A percentile compares a stretch with the other conserved stretches of the same genome.
Conservation (phyloP, 495 filamentous ascomycete species). For the Aspergillus homomorphus region DNA sequence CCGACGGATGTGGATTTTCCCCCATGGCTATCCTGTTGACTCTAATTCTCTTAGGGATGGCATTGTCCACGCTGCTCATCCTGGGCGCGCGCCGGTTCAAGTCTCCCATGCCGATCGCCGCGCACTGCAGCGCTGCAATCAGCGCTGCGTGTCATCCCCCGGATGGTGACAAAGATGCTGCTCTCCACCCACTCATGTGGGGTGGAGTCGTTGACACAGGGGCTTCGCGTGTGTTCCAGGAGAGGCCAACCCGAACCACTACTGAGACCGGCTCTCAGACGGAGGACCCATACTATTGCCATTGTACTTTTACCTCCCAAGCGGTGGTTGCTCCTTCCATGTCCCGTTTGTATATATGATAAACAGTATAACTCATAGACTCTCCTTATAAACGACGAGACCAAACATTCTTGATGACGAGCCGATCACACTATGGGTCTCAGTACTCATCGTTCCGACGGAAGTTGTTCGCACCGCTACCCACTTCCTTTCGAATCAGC, state of each 20-base stretch:
- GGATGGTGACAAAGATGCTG: neutral
- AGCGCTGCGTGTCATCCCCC: slow-evolving; percentile 22
- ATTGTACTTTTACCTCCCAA: slow-evolving; percentile 1
- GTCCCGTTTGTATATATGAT: neutral
- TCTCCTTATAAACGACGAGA: too few species aligned
- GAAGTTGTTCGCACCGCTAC: too few species aligned
- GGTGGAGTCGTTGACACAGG: slow-evolving; percentile 1
- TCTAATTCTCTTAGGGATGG: slow-evolving; percentile 13
- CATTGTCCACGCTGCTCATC: slow-evolving; percentile 11
- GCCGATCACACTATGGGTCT: too few species aligned
- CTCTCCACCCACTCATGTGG: slow-evolving; percentile 1
- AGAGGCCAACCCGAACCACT: too few species aligned
- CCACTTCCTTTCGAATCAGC: too few species aligned
- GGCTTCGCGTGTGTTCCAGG: too few species aligned
- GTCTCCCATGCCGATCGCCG: slow-evolving; percentile 27
- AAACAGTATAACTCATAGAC: too few species aligned
- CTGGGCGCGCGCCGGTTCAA: slow-evolving; percentile 19
- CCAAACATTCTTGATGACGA: too few species aligned
- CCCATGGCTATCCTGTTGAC: slow-evolving; percentile 25
- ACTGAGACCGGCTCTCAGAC: too few species aligned
- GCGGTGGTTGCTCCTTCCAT: neutral
- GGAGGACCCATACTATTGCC: neutral
- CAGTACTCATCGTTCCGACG: too few species aligned
- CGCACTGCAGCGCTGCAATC: slow-evolving; percentile 30
- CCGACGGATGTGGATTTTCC: slow-evolving; percentile 23